Conservation (phyloP, 768 basidiomycete genomes). For the Russula ochroleuca region DNA sequence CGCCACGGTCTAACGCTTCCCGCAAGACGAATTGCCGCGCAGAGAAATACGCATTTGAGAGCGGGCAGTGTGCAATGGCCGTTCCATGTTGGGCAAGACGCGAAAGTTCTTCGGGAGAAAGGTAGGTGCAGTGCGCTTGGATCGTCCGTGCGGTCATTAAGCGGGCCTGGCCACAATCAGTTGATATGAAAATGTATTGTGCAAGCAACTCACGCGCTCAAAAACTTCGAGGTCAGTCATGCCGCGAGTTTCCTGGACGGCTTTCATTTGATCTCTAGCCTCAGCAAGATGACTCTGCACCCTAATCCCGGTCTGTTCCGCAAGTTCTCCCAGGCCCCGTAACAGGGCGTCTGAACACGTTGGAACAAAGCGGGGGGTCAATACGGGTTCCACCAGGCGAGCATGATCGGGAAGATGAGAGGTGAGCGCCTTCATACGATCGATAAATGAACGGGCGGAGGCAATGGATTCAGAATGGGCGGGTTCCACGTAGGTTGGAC, state of each 20-base stretch:
- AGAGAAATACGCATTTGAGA: slow-evolving; percentile 88
- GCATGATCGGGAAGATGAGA: slow-evolving; percentile 41
- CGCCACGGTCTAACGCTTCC: slow-evolving; percentile 59
- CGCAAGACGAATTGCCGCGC: slow-evolving; percentile 61
- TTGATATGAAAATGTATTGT: neutral
- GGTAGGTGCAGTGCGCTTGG: slow-evolving; percentile 88
- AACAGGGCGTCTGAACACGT: slow-evolving; percentile 77
- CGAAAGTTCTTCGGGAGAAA: slow-evolving; percentile 48
- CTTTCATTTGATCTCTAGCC: slow-evolving; percentile 68
- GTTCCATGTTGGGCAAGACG: slow-evolving; percentile 49
- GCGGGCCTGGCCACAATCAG: slow-evolving; percentile 36
- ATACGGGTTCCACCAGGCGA: slow-evolving; percentile 68
- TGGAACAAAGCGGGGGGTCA: slow-evolving; percentile 88
- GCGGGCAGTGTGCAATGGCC: slow-evolving; percentile 79
- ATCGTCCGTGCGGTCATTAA: slow-evolving; percentile 63
- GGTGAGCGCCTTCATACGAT: slow-evolving; percentile 43
- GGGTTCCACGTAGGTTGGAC: slow-evolving; percentile 65
- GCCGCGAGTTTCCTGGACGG: slow-evolving; percentile 57
- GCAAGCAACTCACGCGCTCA: slow-evolving; percentile 47
- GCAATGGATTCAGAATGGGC: slow-evolving; percentile 47
- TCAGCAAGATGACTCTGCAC: slow-evolving; percentile 86
- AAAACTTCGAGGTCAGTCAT: slow-evolving; percentile 74
- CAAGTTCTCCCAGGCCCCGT: slow-evolving; percentile 53
- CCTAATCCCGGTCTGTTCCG: slow-evolving; percentile 42
- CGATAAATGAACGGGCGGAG: slow-evolving; percentile 55